phyloP scores from a whole-genome alignment of 2,329 filamentous ascomycete genomes.

The Capronia coronata region DNA sequence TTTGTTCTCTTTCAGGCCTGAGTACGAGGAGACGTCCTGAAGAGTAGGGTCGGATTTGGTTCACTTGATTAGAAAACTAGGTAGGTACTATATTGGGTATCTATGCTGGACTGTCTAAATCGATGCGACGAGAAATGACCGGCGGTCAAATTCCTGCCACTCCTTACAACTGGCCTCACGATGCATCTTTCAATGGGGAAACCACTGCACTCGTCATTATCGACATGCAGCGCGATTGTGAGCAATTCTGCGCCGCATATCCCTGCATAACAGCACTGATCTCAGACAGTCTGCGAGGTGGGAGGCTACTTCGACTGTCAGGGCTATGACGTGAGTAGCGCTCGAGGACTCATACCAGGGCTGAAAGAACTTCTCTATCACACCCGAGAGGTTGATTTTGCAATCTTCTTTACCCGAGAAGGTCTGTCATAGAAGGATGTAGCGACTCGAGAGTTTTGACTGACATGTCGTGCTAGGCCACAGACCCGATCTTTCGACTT shows the following conservation, averaged over 20 bases:
- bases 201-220: conserved; percentile 44
- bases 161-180: conserved; percentile 37
- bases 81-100: not conserved
- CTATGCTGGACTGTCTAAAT: not conserved
- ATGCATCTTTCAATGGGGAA: conserved; percentile 40
- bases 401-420: conserved; percentile 43
- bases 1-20: too few species aligned
- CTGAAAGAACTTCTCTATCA: conserved; percentile 36
- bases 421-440: conserved; percentile 30
- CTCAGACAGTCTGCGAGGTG: conserved; percentile 36
- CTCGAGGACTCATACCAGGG: conserved; percentile 38
- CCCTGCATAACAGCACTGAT: not conserved
- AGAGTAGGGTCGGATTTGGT: too few species aligned
- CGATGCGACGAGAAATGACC: not conserved
- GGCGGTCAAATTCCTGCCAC: conserved; percentile 2
- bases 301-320: conserved; percentile 43
- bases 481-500: conserved; percentile 50
- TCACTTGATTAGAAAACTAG: too few species aligned
- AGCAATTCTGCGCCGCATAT: not conserved
- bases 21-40: too few species aligned
- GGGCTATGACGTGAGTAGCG: conserved; percentile 39
- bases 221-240: conserved; percentile 46
- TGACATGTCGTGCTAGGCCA: conserved; percentile 33
- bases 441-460: not conserved
- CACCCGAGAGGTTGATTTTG: conserved; percentile 37